Base-by-base conservation (phyloP, 352 stramenopile species). In the Phytophthora sp. region DNA sequence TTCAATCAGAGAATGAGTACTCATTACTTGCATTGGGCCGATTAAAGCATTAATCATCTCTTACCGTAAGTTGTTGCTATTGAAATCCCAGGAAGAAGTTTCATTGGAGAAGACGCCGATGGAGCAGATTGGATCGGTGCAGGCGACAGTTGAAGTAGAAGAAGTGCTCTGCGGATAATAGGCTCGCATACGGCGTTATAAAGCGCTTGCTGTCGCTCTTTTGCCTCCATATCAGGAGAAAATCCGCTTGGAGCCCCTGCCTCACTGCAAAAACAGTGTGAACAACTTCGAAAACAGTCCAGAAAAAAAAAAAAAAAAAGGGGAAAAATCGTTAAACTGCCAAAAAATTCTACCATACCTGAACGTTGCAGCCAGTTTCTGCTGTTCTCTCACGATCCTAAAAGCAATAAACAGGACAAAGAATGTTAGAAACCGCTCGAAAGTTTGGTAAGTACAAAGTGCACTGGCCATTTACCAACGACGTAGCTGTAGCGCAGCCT, bases 341-440 rank as follows among this genome's bases (percentile, higher is more conserved):
- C 24, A 24, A 7, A n/a, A n/a, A 26, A 27, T 36, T 15, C 0
- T 47, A 29, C 31, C 29, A 38, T 78, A 91, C 83, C 79, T 89
- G 23, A 73, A 76, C 23, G 68, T 59, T 57, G 80, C 82, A 39
- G 88, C 88, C 18, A 93, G 56, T 41, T 95, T 96, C 51, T 96
- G 88, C 41, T 96, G 88, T 54, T 96, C 88, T 53, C 87, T 73
- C 20, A 96, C 88, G 66, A 96, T 95, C 88, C 87, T 94, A 65
- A n/a, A n/a, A 49, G 36, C 26, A 36, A 16, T 54, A 52, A 33
- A 20, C 11, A 52, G 56, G 4, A 46, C 30, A 27, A 7, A 6
- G 11, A n/a, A 18, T 39, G 46, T 64, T 47, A 58, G 36, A 36
- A 23, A n/a, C n/a, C n/a, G n/a, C n/a, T 16, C 7, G 30, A 27